Conservation (phyloP, 2,329 filamentous ascomycete genomes). For the Trichoderma breve region DNA sequence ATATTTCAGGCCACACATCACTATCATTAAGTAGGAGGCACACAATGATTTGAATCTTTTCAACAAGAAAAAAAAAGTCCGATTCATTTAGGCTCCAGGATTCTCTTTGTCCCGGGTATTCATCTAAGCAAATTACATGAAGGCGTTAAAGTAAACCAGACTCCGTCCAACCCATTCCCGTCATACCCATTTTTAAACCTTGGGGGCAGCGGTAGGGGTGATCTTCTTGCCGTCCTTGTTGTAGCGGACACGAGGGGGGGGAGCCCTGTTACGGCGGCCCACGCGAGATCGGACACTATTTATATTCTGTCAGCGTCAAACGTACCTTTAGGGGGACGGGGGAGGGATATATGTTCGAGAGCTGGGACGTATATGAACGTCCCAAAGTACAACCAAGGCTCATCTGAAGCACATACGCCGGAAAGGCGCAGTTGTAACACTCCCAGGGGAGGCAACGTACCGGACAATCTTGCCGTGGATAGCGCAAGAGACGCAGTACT, state of each 20-base stretch:
- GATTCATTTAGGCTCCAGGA: conserved; percentile 28
- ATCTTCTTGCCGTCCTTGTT: conserved; percentile 99
- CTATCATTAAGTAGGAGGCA: neutral
- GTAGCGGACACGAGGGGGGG: conserved; percentile 95
- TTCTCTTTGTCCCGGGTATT: conserved; percentile 34
- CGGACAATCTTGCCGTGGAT: conserved; percentile 99
- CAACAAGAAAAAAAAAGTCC: conserved; percentile 25
- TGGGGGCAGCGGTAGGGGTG: conserved; percentile 62
- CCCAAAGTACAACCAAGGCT: conserved; percentile 57
- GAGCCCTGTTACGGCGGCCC: conserved; percentile 98
- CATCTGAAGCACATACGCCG: conserved; percentile 53
- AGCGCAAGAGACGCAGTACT: conserved; percentile 99
- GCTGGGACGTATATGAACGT: conserved; percentile 24
- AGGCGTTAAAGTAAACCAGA: conserved; percentile 39
- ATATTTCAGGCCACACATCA: neutral
- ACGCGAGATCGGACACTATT: conserved; percentile 91
- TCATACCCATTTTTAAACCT: conserved; percentile 36
- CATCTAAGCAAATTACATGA: conserved; percentile 40
- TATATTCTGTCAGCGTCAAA: conserved; percentile 42
- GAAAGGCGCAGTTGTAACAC: conserved; percentile 56
- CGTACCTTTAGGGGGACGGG: conserved; percentile 29
- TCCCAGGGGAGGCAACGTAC: conserved; percentile 69
- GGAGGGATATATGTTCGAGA: conserved; percentile 21
- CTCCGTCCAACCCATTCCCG: conserved; percentile 34
- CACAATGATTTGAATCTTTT: neutral